phyloP scores from a whole-genome alignment of 176 grass and related monocot genomes.

The Saccharum officinarum region DNA sequence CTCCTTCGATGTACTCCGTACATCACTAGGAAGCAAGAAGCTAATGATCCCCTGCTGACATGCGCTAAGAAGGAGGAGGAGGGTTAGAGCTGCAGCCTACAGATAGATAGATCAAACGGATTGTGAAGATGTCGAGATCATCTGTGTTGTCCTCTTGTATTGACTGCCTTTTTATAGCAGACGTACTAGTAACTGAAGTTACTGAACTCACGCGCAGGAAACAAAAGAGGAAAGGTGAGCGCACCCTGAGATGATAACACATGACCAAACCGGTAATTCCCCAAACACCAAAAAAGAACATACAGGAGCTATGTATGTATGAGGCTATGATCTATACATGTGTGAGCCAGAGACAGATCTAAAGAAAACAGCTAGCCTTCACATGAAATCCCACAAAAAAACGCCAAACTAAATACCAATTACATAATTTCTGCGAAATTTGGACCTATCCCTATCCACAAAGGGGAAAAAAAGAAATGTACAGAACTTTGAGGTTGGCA shows the following conservation, averaged over 20 bases:
- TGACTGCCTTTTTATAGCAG: neutral
- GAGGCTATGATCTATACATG: neutral
- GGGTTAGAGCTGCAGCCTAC: neutral
- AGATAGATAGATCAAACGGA: neutral
- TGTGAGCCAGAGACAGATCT: conserved; percentile 7
- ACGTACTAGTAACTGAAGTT: neutral
- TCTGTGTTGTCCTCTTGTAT: neutral
- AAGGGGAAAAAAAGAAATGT: neutral
- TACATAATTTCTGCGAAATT: neutral
- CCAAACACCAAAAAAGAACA: conserved; percentile 31
- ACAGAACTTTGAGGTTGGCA: neutral
- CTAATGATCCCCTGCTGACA: neutral
- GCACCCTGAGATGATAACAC: neutral
- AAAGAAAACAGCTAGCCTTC: neutral
- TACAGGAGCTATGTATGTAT: neutral
- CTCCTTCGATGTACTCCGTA: too few species aligned
- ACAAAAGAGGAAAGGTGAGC: conserved; percentile 36
- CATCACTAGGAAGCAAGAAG: too few species aligned
- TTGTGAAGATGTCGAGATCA: neutral
- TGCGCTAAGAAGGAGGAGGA: neutral
- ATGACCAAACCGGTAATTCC: conserved; percentile 9
- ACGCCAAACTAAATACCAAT: neutral
- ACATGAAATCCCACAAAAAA: neutral
- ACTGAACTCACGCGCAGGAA: neutral
- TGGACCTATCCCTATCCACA: neutral